Evolutionary conservation across 2,329 filamentous ascomycete genomes (phyloP).

Genomic region (Aspergillus candidus): DNA sequence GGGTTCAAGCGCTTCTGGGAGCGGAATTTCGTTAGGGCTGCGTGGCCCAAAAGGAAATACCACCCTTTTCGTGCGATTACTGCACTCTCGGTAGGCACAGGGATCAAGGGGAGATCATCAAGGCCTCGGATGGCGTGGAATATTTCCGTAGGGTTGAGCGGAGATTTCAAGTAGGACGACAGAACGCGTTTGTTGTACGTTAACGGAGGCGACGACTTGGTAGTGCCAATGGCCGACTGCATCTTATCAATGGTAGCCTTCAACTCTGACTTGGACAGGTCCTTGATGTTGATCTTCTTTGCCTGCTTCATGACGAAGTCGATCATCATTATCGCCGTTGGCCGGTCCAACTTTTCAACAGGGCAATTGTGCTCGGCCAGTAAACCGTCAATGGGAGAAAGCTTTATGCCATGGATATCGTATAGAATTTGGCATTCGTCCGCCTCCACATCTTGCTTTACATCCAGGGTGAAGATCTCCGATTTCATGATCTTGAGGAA

Average conservation of each 20-base stretch:
- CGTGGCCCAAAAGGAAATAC: conserved; percentile 87
- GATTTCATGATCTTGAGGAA: conserved; percentile 85
- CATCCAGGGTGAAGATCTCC: conserved; percentile 70
- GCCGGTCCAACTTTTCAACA: conserved; percentile 69
- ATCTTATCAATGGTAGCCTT: conserved; percentile 89
- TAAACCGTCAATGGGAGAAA: conserved; percentile 63
- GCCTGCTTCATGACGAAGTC: conserved; percentile 78
- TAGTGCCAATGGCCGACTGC: conserved; percentile 72
- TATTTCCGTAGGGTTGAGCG: conserved; percentile 73
- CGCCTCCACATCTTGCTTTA: conserved; percentile 74
- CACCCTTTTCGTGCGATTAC: conserved; percentile 73
- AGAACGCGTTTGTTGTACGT: conserved; percentile 83
- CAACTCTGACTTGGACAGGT: conserved; percentile 83
- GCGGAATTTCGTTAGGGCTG: conserved; percentile 80
- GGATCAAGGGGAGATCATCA: conserved; percentile 65
- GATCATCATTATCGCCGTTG: conserved; percentile 72
- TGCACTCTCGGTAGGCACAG: conserved; percentile 63
- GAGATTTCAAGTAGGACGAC: conserved; percentile 71
- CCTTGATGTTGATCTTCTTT: conserved; percentile 79
- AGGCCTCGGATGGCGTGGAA: conserved; percentile 76
- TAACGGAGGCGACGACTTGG: conserved; percentile 72
- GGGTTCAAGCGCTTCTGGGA: conserved; percentile 70
- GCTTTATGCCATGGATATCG: conserved; percentile 75
- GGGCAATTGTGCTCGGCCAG: conserved; percentile 71
- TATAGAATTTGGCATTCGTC: conserved; percentile 81